Evolutionary conservation across 306 rosid genomes (phyloP).

Genomic region (Vigna radiata): DNA sequence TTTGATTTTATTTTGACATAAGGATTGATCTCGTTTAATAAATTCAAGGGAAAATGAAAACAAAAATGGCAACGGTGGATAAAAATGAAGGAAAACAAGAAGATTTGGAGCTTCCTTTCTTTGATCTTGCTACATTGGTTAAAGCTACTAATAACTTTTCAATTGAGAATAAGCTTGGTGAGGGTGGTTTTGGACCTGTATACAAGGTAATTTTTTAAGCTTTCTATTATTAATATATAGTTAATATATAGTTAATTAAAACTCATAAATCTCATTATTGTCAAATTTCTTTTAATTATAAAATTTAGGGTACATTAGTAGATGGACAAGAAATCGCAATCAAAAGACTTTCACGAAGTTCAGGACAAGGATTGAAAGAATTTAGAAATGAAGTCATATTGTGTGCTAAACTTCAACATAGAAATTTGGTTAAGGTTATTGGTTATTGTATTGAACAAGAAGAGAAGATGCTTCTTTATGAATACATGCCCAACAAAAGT

Average conservation of each 20-base stretch:
- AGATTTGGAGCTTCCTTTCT: slow-evolving; percentile 9
- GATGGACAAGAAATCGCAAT: neutral
- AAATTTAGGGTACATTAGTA: neutral
- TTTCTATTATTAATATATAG: neutral
- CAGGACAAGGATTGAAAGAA: slow-evolving; percentile 9
- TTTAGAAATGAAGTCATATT: slow-evolving; percentile 10
- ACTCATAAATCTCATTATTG: neutral
- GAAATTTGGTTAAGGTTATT: neutral
- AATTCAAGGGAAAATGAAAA: neutral
- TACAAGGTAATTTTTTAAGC: neutral
- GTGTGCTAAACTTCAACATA: slow-evolving; percentile 6
- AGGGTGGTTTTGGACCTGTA: slow-evolving; percentile 3
- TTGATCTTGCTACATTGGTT: neutral
- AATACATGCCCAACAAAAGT: slow-evolving; percentile 20
- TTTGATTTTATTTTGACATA: neutral
- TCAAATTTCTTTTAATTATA: neutral
- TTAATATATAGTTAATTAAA: neutral
- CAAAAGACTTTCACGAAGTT: neutral
- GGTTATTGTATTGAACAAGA: neutral
- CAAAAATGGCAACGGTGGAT: neutral
- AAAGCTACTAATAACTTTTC: neutral
- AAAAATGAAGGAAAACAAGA: neutral
- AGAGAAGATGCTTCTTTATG: neutral
- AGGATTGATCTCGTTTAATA: neutral
- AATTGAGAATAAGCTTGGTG: neutral